These are phyloP conservation scores for Syzygium aqueum DNA, from an alignment of 345 rosid genomes.

Conservation along the genomic window DNA sequence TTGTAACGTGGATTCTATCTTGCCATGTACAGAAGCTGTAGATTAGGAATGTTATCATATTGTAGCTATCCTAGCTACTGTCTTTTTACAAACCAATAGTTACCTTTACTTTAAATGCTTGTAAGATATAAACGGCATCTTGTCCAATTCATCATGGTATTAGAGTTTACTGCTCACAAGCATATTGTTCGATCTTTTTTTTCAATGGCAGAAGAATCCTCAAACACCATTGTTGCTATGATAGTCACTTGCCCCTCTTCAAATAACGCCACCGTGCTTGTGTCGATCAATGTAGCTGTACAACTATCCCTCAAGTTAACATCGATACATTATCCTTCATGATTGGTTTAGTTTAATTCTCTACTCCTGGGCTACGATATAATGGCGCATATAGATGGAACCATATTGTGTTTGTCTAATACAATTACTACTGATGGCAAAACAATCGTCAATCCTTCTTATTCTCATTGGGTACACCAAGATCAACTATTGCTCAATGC, in stretches of 20 bases:
- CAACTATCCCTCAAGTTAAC: accelerated
- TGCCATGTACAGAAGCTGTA: not conserved
- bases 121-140: not conserved
- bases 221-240: not conserved
- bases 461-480: not conserved
- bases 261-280: not conserved
- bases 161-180: not conserved
- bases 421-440: not conserved
- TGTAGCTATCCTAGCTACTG: not conserved
- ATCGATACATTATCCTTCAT: not conserved
- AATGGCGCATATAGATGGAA: accelerated
- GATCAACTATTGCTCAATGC: accelerated
- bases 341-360: not conserved
- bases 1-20: not conserved
- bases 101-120: not conserved
- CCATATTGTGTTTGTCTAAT: accelerated
- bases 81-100: not conserved
- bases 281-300: not conserved
- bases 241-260: accelerated
- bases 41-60: not conserved
- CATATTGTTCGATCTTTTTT: not conserved
- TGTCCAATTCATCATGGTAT: not conserved
- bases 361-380: accelerated
- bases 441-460: not conserved
- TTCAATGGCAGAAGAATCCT: not conserved